Evolutionary conservation across 2,329 filamentous ascomycete genomes (phyloP).

Genomic region (Torrubiella hemipterigena): DNA sequence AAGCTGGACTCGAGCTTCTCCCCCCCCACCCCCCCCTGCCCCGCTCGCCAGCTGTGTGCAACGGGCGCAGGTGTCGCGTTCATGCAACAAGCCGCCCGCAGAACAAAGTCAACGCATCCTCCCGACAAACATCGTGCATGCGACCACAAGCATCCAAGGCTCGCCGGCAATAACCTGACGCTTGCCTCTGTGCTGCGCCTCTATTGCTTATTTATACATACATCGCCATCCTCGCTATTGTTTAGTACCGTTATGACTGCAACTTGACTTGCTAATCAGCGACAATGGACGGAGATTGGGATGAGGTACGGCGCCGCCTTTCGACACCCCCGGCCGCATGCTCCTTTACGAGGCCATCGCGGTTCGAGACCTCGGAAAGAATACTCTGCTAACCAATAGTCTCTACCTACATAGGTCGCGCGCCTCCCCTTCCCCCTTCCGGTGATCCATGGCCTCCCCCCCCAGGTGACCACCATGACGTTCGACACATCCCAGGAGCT

Average conservation of each 20-base stretch:
- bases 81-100: no score
- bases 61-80: no score
- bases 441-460: conserved; percentile 56
- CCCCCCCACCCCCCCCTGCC: no score
- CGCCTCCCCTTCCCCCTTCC: conserved; percentile 73
- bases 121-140: no score
- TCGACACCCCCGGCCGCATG: conserved; percentile 1
- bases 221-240: conserved; percentile 3
- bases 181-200: neutral
- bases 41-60: no score
- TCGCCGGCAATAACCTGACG: no score
- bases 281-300: conserved; percentile 57
- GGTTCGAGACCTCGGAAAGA: neutral
- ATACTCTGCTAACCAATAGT: conserved; percentile 5
- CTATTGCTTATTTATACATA: neutral
- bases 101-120: no score
- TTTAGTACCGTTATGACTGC: no score
- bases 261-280: conserved; percentile 21
- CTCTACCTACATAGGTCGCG: conserved; percentile 45
- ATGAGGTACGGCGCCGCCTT: conserved; percentile 38
- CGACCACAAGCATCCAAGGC: no score
- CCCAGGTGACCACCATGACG: conserved; percentile 65
- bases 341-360: conserved; percentile 4
- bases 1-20: no score
- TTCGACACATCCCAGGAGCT: conserved; percentile 88